Conservation (phyloP, 257 asterid genomes). For the Oldenlandia corymbosa region DNA sequence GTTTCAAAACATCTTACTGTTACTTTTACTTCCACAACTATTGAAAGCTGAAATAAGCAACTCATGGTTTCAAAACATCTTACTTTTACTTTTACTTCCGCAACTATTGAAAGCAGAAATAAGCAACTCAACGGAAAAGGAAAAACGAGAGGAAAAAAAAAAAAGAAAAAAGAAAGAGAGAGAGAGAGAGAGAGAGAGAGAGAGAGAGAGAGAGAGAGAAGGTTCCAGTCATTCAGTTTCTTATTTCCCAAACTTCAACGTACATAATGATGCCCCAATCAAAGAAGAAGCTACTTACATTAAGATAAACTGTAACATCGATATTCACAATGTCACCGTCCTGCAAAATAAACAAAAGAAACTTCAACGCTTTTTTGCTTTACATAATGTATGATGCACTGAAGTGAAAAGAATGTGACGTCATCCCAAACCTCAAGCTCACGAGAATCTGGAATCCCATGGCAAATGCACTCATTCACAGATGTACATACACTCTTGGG, state of each 20-base stretch:
- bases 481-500: slow-evolving; percentile 99
- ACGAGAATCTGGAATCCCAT: slow-evolving; percentile 98
- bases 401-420: neutral
- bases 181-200: too few species aligned
- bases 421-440: slow-evolving; percentile 63
- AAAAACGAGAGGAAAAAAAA: too few species aligned
- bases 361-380: neutral
- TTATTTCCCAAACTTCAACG: neutral
- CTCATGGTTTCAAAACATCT: too few species aligned
- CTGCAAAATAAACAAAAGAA: slow-evolving; percentile 42
- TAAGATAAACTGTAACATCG: slow-evolving; percentile 93
- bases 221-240: neutral
- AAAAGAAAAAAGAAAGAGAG: too few species aligned
- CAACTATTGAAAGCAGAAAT: too few species aligned
- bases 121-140: too few species aligned
- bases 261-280: neutral
- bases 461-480: slow-evolving; percentile 97
- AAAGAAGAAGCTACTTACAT: slow-evolving; percentile 47
- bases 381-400: neutral
- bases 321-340: slow-evolving; percentile 95
- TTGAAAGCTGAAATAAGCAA: neutral
- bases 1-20: neutral
- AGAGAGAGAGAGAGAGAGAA: too few species aligned
- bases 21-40: neutral
- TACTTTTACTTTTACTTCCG: too few species aligned